phyloP scores from a whole-genome alignment of 1,284 basidiomycete species.

The Agroathelia rolfsii region DNA sequence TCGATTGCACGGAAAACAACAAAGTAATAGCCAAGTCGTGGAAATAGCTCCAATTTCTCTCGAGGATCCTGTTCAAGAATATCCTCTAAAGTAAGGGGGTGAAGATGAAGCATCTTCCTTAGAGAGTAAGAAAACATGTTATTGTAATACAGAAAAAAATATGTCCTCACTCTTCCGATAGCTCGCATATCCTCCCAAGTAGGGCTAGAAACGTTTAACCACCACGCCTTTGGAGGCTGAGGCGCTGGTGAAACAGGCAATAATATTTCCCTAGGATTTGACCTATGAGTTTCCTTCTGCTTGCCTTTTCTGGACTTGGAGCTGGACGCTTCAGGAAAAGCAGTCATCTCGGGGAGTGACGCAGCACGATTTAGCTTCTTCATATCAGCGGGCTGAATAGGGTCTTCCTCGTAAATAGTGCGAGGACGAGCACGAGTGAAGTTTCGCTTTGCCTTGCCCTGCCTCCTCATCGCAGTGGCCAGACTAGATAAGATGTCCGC shows the following conservation, averaged over 20 bases:
- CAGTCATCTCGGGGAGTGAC: slow-evolving; percentile 19
- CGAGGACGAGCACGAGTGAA: slow-evolving; percentile 4
- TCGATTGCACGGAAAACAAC: slow-evolving; percentile 84
- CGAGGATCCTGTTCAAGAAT: slow-evolving; percentile 90
- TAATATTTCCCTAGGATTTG: slow-evolving; percentile 11
- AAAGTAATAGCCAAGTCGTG: slow-evolving; percentile 89
- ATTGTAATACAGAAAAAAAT: slow-evolving; percentile 1
- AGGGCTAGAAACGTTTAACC: slow-evolving; percentile 86
- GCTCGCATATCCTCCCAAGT: slow-evolving; percentile 85
- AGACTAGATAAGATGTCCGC: slow-evolving; percentile 33
- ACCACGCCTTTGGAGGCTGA: slow-evolving; percentile 59
- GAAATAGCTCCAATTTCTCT: slow-evolving; percentile 88
- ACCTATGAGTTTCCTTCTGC: slow-evolving; percentile 15
- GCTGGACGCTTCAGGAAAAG: slow-evolving; percentile 15
- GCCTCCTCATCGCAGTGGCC: slow-evolving; percentile 23
- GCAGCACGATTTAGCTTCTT: slow-evolving; percentile 18
- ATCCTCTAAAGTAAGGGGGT: slow-evolving; percentile 92
- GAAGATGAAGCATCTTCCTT: slow-evolving; percentile 74
- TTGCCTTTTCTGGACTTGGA: slow-evolving; percentile 44
- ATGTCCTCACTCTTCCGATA: slow-evolving; percentile 63
- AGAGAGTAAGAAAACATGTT: too few relatives aligned
- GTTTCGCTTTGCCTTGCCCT: slow-evolving; percentile 3
- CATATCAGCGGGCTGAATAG: slow-evolving; percentile 25
- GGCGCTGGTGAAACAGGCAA: slow-evolving; percentile 2
- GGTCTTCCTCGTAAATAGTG: slow-evolving; percentile 21